Conservation (phyloP, 2,329 filamentous ascomycete species). For the Graphilbum ipis-grandicollis region DNA sequence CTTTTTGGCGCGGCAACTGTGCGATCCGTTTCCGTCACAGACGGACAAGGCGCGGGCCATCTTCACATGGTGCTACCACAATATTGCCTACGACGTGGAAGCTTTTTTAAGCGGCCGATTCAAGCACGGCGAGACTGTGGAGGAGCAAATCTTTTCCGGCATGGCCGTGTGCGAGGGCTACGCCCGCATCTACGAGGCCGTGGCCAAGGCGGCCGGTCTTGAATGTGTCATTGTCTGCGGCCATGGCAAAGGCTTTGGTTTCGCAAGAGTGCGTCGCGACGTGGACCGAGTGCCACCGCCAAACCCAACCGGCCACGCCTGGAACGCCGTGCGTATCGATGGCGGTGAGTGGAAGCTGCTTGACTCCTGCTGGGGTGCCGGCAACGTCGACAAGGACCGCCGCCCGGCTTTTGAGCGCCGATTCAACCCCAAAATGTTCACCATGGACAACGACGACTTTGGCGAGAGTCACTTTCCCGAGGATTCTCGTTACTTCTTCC, state of each 20-base stretch:
- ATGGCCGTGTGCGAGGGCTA: constrained; percentile 87
- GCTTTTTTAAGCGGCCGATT: constrained; percentile 62
- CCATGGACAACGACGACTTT: constrained; percentile 57
- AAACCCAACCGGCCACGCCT: constrained; percentile 55
- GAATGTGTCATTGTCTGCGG: constrained; percentile 59
- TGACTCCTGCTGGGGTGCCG: constrained; percentile 87
- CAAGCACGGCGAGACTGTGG: constrained; percentile 43
- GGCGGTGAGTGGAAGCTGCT: constrained; percentile 79
- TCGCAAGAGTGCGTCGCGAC: constrained; percentile 43
- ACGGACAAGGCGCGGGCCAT: constrained; percentile 89
- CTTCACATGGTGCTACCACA: constrained; percentile 92
- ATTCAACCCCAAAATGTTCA: constrained; percentile 50
- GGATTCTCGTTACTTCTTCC: constrained; percentile 53
- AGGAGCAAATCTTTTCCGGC: constrained; percentile 57
- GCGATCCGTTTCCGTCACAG: constrained; percentile 56
- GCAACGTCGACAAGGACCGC: constrained; percentile 38
- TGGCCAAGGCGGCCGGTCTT: constrained; percentile 65
- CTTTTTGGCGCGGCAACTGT: constrained; percentile 64
- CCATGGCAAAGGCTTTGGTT: constrained; percentile 76
- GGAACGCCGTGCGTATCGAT: constrained; percentile 86
- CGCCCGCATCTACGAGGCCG: constrained; percentile 60
- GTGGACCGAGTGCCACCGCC: constrained; percentile 47
- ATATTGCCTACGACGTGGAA: constrained; percentile 68
- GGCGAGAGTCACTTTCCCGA: constrained; percentile 63
- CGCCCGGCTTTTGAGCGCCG: constrained; percentile 42